phyloP scores from a whole-genome alignment of 352 stramenopile species.

The Aphanomyces euteiches region DNA sequence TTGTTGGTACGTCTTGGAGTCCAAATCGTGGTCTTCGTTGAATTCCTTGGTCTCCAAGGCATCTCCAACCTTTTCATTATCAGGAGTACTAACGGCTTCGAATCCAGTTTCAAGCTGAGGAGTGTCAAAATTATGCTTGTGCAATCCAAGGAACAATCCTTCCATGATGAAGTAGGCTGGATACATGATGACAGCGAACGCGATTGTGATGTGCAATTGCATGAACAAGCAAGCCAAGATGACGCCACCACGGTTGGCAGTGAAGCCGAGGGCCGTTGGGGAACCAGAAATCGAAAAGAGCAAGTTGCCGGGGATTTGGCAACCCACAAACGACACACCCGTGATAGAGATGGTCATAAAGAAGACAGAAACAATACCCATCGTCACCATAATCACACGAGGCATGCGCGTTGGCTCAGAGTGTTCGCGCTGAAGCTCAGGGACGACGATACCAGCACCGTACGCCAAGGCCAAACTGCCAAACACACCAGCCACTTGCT shows the following conservation, averaged over 20 bases:
- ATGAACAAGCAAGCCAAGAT: constrained; percentile 32
- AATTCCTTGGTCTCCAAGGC: background rate
- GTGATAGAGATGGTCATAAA: constrained; percentile 29
- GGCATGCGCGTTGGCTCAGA: constrained; percentile 58
- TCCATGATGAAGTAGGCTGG: constrained; percentile 18
- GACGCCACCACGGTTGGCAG: constrained; percentile 21
- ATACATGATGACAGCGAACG: constrained; percentile 21
- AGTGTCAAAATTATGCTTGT: background rate
- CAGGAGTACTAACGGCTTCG: background rate
- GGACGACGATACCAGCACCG: constrained; percentile 60
- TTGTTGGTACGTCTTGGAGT: constrained; percentile 4
- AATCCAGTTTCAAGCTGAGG: background rate
- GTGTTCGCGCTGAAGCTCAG: constrained; percentile 57
- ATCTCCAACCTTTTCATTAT: background rate
- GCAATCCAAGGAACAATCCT: constrained; percentile 16
- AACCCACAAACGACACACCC: constrained; percentile 28
- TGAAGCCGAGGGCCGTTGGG: constrained; percentile 29
- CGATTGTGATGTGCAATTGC: constrained; percentile 33
- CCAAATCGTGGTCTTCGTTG: constrained; percentile 15
- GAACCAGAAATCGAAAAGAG: constrained; percentile 30
- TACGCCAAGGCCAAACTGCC: constrained; percentile 65
- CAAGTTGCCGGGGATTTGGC: constrained; percentile 33
- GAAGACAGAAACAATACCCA: constrained; percentile 54
- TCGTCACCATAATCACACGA: constrained; percentile 50
- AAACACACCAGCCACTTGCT: constrained; percentile 25